These are phyloP conservation scores for Pseudocercospora crystallina DNA, from an alignment of 2,329 filamentous ascomycete genomes.

Conservation along the genomic window DNA sequence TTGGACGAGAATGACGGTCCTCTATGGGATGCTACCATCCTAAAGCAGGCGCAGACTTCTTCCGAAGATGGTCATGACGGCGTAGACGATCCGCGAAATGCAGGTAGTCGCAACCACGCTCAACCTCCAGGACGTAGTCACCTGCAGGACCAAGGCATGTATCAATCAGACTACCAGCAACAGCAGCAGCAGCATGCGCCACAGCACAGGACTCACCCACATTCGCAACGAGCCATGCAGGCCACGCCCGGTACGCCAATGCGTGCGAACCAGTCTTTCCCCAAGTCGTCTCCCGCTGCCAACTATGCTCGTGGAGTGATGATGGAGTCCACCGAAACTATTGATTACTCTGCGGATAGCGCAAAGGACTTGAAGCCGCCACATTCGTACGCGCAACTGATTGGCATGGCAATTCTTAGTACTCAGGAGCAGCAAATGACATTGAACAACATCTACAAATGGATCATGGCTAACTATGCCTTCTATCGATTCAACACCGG, in stretches of 20 bases:
- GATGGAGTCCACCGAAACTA: constrained; percentile 55
- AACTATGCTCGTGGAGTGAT: constrained; percentile 52
- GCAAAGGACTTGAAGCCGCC: constrained; percentile 92
- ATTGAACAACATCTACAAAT: constrained; percentile 87
- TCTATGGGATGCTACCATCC: constrained; percentile 48
- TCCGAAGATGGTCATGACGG: constrained; percentile 44
- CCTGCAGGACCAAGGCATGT: constrained; percentile 24
- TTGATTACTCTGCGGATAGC: constrained; percentile 78
- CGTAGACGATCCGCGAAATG: constrained; percentile 31
- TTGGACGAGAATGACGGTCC: constrained; percentile 69
- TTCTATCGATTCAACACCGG: constrained; percentile 85
- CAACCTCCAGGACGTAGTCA: constrained; percentile 17
- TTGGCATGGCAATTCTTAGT: constrained; percentile 90
- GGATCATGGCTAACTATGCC: constrained; percentile 85
- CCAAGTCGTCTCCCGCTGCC: constrained; percentile 48
- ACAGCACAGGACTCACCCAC: constrained; percentile 35
- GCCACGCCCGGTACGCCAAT: constrained; percentile 38
- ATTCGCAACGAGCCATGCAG: constrained; percentile 35
- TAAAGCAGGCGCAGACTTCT: constrained; percentile 40
- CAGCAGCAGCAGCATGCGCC: constrained; percentile 22
- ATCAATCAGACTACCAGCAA: constrained; percentile 26
- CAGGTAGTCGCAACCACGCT: constrained; percentile 9
- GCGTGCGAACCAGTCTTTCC: constrained; percentile 33
- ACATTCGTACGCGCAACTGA: constrained; percentile 95
- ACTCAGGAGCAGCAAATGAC: constrained; percentile 86